Base-by-base conservation (phyloP, 2,329 filamentous ascomycete genomes). In the Cytospora piceicola region DNA sequence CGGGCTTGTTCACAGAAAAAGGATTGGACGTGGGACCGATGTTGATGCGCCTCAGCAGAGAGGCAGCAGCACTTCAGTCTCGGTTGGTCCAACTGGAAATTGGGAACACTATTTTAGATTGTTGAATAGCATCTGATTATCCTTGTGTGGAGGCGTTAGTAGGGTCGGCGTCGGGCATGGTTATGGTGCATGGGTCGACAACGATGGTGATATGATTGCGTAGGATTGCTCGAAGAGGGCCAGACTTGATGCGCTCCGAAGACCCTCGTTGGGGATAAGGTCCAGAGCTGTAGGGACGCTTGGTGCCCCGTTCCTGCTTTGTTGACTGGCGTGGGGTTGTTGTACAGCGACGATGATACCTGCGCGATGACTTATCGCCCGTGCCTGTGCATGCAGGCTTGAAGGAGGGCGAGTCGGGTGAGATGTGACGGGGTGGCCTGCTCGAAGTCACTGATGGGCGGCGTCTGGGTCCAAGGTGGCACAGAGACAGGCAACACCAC, bases 101-200 rank as follows among this genome's bases (percentile, higher is more conserved):
- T 69, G 71, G 73, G 74, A 69, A 73, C 71, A 71, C 68, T 73
- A 73, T 73, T 73, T 79, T 67, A 80, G 76, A 79, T 75, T 78
- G 78, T 75, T 75, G 72, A 79, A 79, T 79, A 77, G 78, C 75
- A 80, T 76, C 71, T 76, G 73, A 76, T 74, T 77, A 74, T 75
- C 71, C 70, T 69, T 70, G 72, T 70, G 69, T 72, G 76, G 72
- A 67, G 71, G 72, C 72, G 71, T 70, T 69, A 67, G 71, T 70
- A 67, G 69, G 71, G 69, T 42, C 60, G 72, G 69, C 63, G 52
- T 71, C 59, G 69, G 70, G 66, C 63, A 49, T 30, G 66, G 66
- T 61, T 65, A 46, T 39, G 66, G 66, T 65, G 63, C 56, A 65
- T 22, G 57, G 66, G 63, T 59, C 32, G 63, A 65, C 59, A 36